phyloP scores from a whole-genome alignment of 176 grass and related monocot genomes.

The Aechmea fasciata region DNA sequence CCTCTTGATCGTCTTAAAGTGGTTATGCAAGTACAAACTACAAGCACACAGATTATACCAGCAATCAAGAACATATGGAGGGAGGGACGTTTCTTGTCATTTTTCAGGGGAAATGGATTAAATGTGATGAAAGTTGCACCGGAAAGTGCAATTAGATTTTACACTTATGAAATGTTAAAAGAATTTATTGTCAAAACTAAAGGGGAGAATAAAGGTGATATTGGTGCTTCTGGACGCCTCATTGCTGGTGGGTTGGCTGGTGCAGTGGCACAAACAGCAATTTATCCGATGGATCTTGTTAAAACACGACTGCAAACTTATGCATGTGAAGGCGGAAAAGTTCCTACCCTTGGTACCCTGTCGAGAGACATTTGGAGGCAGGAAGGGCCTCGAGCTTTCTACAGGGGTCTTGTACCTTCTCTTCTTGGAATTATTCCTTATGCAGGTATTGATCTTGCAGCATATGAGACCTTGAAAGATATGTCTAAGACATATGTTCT shows the following conservation, averaged over 20 bases:
- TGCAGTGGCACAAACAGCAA: conserved; percentile 62
- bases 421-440: conserved; percentile 87
- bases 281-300: conserved; percentile 83
- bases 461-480: conserved; percentile 86
- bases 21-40: conserved; percentile 70
- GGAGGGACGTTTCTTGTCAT: conserved; percentile 44
- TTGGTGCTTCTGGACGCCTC: conserved; percentile 65
- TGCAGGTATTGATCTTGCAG: conserved; percentile 85
- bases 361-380: conserved; percentile 66
- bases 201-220: conserved; percentile 49
- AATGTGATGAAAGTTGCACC: conserved; percentile 89
- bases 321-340: conserved; percentile 37
- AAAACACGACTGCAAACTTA: conserved; percentile 73
- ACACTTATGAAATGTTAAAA: conserved; percentile 71
- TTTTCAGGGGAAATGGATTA: conserved; percentile 80
- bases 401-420: conserved; percentile 71
- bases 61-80: conserved; percentile 63
- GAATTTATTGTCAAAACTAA: conserved; percentile 59
- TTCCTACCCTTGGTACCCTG: conserved; percentile 43
- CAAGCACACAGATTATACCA: conserved; percentile 21
- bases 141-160: conserved; percentile 88
- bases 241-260: conserved; percentile 76
- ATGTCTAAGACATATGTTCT: conserved; percentile 76
- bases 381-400: conserved; percentile 81
- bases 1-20: conserved; percentile 85